Percentiles rank a stretch among this genome's conserved stretches.
phyloP scores from a whole-genome alignment of 116 monocot genomes.

The Cymodocea nodosa region DNA sequence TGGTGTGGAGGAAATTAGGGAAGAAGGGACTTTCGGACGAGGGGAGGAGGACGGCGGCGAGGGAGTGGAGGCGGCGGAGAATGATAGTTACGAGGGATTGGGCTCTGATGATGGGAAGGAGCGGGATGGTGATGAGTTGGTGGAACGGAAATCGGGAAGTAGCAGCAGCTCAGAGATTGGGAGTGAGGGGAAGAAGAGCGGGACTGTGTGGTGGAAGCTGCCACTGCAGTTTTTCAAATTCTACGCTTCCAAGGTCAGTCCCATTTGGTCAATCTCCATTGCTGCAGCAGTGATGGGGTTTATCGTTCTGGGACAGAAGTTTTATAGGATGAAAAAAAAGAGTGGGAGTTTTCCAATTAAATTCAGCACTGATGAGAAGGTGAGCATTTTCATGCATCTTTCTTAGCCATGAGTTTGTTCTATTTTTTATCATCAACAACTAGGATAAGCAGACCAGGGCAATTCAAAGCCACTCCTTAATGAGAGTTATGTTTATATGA shows the following conservation, averaged over 20 bases:
- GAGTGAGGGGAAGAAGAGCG: conserved; percentile 4
- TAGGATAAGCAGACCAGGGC: not conserved
- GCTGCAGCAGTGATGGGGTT: conserved; percentile 49
- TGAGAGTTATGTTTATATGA: no score
- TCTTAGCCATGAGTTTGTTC: not conserved
- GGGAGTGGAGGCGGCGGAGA: not conserved
- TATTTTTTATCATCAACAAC: not conserved
- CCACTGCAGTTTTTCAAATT: conserved; percentile 49
- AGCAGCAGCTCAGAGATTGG: not conserved
- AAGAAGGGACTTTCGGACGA: not conserved
- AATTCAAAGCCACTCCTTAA: no score
- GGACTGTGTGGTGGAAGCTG: conserved; percentile 54
- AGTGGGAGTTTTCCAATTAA: conserved; percentile 25
- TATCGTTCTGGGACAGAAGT: conserved; percentile 41
- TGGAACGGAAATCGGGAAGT: not conserved
- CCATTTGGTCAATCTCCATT: conserved; percentile 44
- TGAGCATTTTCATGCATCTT: conserved; percentile 11
- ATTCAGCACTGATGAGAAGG: conserved; percentile 57
- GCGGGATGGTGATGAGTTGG: not conserved
- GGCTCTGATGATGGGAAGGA: not conserved
- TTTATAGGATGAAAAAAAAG: conserved; percentile 50
- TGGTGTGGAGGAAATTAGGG: not conserved
- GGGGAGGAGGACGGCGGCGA: not conserved
- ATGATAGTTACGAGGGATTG: not conserved
- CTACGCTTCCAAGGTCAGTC: conserved; percentile 26